Conservation (phyloP, 257 asterid genomes). For the Ilex asprella region DNA sequence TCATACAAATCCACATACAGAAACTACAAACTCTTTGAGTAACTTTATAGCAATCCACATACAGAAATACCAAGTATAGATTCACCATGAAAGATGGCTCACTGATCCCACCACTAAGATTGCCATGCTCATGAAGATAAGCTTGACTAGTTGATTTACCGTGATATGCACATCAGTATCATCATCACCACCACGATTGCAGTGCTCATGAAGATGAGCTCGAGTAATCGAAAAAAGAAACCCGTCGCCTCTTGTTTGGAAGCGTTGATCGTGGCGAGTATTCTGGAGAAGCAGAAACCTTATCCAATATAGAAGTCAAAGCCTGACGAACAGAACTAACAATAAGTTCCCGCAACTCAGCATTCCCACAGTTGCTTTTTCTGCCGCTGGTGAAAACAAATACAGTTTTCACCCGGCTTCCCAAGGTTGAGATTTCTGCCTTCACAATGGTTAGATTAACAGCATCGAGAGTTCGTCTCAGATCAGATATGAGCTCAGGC, state of each 20-base stretch:
- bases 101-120: too few species aligned
- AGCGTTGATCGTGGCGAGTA: constrained; percentile 29
- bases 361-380: constrained; percentile 3
- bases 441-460: constrained; percentile 36
- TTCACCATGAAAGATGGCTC: too few species aligned
- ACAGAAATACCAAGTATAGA: too few species aligned
- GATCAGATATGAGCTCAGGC: constrained; percentile 48
- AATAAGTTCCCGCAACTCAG: constrained; percentile 13
- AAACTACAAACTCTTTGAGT: too few species aligned
- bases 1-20: too few species aligned
- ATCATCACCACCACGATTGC: not conserved
- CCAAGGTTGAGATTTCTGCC: constrained; percentile 64
- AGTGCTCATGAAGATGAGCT: constrained; percentile 22
- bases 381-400: constrained; percentile 30
- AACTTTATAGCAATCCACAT: too few species aligned
- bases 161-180: not conserved
- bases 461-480: constrained; percentile 31
- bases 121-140: too few species aligned
- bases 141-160: too few species aligned
- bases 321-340: constrained; percentile 34
- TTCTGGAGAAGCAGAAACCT: constrained; percentile 48
- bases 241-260: constrained; percentile 51
- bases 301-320: constrained; percentile 44
- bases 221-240: constrained; percentile 31
- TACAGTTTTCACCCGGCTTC: constrained; percentile 50